A percentile compares a stretch with the other conserved stretches of the same genome.
Conservation (phyloP, 1,284 basidiomycete genomes). For the Trichosporon sp. region DNA sequence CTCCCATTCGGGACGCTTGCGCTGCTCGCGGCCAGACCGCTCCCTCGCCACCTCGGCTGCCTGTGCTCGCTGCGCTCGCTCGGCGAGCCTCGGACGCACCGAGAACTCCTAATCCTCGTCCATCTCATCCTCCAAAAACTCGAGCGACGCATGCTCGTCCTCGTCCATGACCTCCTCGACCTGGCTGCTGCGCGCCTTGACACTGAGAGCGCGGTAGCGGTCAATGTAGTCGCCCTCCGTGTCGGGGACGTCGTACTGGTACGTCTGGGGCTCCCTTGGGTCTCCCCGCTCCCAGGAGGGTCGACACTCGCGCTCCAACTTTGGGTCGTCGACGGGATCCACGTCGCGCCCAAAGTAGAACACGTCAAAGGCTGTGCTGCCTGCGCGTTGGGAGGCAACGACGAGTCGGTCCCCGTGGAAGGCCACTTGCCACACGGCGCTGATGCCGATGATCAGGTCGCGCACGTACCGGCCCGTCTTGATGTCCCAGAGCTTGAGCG, state of each 20-base stretch:
- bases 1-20: no score
- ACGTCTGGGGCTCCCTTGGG: conserved; percentile 42
- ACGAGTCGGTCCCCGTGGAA: conserved; percentile 91
- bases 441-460: conserved; percentile 83
- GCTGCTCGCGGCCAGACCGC: not conserved
- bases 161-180: conserved; percentile 15
- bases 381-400: conserved; percentile 80
- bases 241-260: conserved; percentile 37
- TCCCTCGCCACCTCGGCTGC: not conserved
- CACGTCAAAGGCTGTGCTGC: conserved; percentile 63
- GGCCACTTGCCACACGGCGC: conserved; percentile 92
- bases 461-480: conserved; percentile 77
- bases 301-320: conserved; percentile 42
- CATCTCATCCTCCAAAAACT: conserved; percentile 15
- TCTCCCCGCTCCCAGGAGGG: conserved; percentile 48
- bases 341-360: conserved; percentile 49
- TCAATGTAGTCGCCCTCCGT: conserved; percentile 18
- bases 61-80: not conserved
- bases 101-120: conserved; percentile 18
- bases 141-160: conserved; percentile 12
- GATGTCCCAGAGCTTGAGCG: conserved; percentile 94
- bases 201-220: conserved; percentile 7
- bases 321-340: conserved; percentile 44
- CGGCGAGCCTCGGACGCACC: not conserved
- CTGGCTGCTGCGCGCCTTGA: not conserved